Percentiles rank a stretch among this genome's conserved stretches.
phyloP scores from a whole-genome alignment of 768 basidiomycete genomes.

The Phlegmacium glaucopus region DNA sequence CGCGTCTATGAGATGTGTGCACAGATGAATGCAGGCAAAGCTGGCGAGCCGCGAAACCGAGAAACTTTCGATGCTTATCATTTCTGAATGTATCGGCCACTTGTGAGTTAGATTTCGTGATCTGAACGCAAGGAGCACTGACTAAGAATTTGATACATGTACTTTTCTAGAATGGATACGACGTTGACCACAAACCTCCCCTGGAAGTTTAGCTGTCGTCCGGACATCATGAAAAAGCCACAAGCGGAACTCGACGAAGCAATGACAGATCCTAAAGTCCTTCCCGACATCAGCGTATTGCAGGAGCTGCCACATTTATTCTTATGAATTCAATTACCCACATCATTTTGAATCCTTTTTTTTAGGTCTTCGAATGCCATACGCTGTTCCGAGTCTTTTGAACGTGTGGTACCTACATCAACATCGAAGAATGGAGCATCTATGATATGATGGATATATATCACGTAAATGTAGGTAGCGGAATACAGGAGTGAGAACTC shows the following conservation, averaged over 20 bases:
- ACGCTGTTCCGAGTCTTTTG: slow-evolving; percentile 71
- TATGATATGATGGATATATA: slow-evolving; percentile 83
- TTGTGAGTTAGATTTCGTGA: slow-evolving; percentile 42
- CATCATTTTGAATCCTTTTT: slow-evolving; percentile 4
- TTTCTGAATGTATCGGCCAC: slow-evolving; percentile 81
- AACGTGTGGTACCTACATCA: slow-evolving; percentile 69
- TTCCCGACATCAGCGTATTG: slow-evolving; percentile 61
- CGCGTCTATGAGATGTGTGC: slow-evolving; percentile 74
- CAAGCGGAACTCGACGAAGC: slow-evolving; percentile 70
- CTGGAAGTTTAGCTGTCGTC: slow-evolving; percentile 75
- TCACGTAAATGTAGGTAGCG: too few relatives aligned
- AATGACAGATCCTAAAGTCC: slow-evolving; percentile 56
- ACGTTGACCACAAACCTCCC: slow-evolving; percentile 71
- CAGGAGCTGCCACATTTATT: slow-evolving; percentile 51
- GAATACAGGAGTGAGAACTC: too few relatives aligned
- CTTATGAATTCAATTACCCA: slow-evolving; percentile 1
- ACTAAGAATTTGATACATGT: background rate
- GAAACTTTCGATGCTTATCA: slow-evolving; percentile 63
- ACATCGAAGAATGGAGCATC: slow-evolving; percentile 44
- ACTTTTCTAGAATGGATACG: slow-evolving; percentile 61
- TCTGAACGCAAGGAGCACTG: background rate
- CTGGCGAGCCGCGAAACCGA: slow-evolving; percentile 53
- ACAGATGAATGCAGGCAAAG: slow-evolving; percentile 58
- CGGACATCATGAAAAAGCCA: slow-evolving; percentile 65
- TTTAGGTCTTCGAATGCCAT: slow-evolving; percentile 67